A percentile compares a stretch with the other conserved stretches of the same genome.
Evolutionary conservation across 2,329 filamentous ascomycete genomes (phyloP).

Genomic region (Scopulariopsis brevicaulis): DNA sequence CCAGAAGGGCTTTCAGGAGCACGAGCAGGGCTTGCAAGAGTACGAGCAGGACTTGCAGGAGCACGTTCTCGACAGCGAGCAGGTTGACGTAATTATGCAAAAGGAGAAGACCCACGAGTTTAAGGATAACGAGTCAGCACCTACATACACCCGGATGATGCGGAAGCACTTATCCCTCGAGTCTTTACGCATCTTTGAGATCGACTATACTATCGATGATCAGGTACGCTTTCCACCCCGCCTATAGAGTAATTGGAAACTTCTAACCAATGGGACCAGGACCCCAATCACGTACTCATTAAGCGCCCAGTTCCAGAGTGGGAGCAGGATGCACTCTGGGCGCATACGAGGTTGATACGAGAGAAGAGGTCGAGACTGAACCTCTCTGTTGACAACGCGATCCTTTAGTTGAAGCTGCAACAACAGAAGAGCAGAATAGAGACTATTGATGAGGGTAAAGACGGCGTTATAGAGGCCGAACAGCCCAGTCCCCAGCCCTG

Average conservation of each 20-base stretch:
- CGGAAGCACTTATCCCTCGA: slow-evolving; percentile 50
- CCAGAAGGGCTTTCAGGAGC: too few relatives aligned
- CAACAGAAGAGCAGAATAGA: too few relatives aligned
- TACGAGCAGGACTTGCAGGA: too few relatives aligned
- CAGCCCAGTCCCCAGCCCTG: slow-evolving; percentile 36
- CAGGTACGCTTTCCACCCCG: slow-evolving; percentile 12
- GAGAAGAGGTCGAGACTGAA: slow-evolving; percentile 37
- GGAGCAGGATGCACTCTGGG: slow-evolving; percentile 62
- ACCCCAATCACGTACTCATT: slow-evolving; percentile 48
- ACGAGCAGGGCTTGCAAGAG: too few relatives aligned
- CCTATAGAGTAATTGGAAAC: not conserved
- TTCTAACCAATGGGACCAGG: not conserved
- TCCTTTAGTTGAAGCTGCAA: too few relatives aligned
- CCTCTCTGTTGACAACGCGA: slow-evolving; percentile 36
- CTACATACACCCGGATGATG: slow-evolving; percentile 54
- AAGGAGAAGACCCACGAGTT: slow-evolving; percentile 35
- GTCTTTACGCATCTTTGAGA: slow-evolving; percentile 42
- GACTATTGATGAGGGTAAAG: too few relatives aligned
- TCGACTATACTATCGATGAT: slow-evolving; percentile 48
- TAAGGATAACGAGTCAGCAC: slow-evolving; percentile 15
- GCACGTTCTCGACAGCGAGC: slow-evolving; percentile 45
- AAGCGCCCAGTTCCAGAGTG: slow-evolving; percentile 62
- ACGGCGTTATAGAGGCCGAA: slow-evolving; percentile 30
- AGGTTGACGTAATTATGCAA: slow-evolving; percentile 46
- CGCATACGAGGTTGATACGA: slow-evolving; percentile 54